Evolutionary conservation across 1,139 yeast genomes (phyloP).

Genomic region (Taphrina populina): DNA sequence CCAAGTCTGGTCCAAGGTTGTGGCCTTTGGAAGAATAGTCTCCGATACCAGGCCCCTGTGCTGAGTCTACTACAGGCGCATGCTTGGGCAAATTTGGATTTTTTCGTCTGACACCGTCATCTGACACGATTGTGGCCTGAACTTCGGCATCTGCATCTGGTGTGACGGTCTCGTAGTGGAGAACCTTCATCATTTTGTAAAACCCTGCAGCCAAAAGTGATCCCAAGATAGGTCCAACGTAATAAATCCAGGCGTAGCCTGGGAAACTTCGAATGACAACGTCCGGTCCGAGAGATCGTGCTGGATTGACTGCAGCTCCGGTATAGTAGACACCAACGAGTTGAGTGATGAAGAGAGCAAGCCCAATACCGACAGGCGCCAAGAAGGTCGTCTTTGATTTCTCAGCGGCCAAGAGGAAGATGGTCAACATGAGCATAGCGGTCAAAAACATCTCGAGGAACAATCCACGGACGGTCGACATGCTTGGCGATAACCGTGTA

Average conservation of each 20-base stretch:
- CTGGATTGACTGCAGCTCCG: slow-evolving; percentile 88
- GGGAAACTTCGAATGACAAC: slow-evolving; percentile 74
- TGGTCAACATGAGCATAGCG: slow-evolving; percentile 68
- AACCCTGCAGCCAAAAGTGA: slow-evolving; percentile 20
- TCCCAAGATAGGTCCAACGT: slow-evolving; percentile 43
- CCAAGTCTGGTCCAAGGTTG: slow-evolving; percentile 9
- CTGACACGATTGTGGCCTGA: background rate
- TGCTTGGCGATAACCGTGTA: slow-evolving; percentile 1
- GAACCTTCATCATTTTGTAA: slow-evolving; percentile 22
- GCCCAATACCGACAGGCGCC: slow-evolving; percentile 44
- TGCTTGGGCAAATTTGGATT: slow-evolving; percentile 6
- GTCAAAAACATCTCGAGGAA: slow-evolving; percentile 76
- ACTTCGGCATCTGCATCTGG: slow-evolving; percentile 25
- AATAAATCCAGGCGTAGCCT: slow-evolving; percentile 83
- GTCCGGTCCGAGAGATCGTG: slow-evolving; percentile 83
- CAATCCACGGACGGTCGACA: slow-evolving; percentile 63
- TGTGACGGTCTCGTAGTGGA: slow-evolving; percentile 26
- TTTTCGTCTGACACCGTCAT: too few species aligned
- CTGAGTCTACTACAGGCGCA: slow-evolving; percentile 2
- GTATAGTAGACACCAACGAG: slow-evolving; percentile 81
- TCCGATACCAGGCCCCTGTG: slow-evolving; percentile 22
- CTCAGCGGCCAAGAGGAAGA: slow-evolving; percentile 80
- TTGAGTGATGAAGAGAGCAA: slow-evolving; percentile 81
- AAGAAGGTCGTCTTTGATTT: slow-evolving; percentile 49
- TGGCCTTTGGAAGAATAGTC: slow-evolving; percentile 22